Percentiles rank a stretch among this genome's conserved stretches.
Conservation (phyloP, 2,329 filamentous ascomycete species). For the Elsinoe australis region DNA sequence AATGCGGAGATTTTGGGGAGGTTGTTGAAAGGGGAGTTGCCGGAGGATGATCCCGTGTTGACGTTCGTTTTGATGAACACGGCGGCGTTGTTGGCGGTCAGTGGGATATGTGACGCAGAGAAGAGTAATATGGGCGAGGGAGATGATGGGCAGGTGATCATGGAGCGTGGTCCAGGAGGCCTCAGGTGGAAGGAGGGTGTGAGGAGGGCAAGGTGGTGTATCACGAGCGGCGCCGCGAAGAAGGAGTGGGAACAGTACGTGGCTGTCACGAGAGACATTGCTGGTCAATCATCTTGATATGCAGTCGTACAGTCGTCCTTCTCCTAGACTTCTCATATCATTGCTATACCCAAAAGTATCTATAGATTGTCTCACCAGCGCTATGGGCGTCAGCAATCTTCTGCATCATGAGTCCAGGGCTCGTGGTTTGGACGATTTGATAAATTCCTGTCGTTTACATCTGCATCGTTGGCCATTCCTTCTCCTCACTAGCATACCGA, state of each 20-base stretch:
- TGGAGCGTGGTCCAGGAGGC: slow-evolving; percentile 74
- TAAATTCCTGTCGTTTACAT: too few species aligned
- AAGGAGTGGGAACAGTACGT: slow-evolving; percentile 78
- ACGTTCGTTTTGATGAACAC: slow-evolving; percentile 95
- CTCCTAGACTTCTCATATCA: neutral
- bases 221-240: slow-evolving; percentile 80
- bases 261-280: slow-evolving; percentile 58
- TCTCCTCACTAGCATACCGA: too few species aligned
- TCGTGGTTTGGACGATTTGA: too few species aligned
- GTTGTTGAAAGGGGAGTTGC: slow-evolving; percentile 66
- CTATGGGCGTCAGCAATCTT: too few species aligned
- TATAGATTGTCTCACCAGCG: too few species aligned
- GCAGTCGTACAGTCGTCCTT: neutral
- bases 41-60: slow-evolving; percentile 72
- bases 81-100: slow-evolving; percentile 75
- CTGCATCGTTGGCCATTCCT: too few species aligned
- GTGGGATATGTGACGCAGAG: slow-evolving; percentile 79
- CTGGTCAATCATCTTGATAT: neutral
- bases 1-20: slow-evolving; percentile 78
- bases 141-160: slow-evolving; percentile 73
- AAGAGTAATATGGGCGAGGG: slow-evolving; percentile 69
- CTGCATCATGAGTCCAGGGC: too few species aligned
- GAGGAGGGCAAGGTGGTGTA: slow-evolving; percentile 75
- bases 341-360: neutral
- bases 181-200: slow-evolving; percentile 94